Percentiles rank a stretch among this genome's conserved stretches.
Conservation (phyloP, 176 grass and related monocot genomes). For the Oropetium thomaeum region DNA sequence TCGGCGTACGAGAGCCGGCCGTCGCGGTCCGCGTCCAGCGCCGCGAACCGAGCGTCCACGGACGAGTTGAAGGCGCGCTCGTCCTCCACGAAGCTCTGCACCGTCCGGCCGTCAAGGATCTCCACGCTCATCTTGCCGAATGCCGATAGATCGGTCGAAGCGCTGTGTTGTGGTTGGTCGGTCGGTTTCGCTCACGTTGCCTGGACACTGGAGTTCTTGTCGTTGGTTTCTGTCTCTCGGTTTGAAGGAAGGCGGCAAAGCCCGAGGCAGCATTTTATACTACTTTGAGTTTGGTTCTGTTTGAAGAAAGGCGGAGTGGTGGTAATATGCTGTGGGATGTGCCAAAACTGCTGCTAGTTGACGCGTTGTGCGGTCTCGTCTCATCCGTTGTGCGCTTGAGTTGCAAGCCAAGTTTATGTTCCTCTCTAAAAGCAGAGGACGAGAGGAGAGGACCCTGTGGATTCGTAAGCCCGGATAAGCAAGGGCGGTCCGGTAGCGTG, state of each 20-base stretch:
- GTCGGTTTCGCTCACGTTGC: too few species aligned
- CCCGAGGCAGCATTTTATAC: slow-evolving; percentile 35
- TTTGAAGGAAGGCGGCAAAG: slow-evolving; percentile 3
- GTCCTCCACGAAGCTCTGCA: slow-evolving; percentile 70
- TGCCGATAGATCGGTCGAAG: too few species aligned
- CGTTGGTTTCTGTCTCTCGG: neutral
- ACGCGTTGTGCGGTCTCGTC: neutral
- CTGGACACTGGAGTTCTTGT: too few species aligned
- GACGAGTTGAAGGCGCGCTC: slow-evolving; percentile 51
- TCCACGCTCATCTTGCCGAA: slow-evolving; percentile 69
- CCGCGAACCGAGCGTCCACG: slow-evolving; percentile 49
- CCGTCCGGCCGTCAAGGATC: slow-evolving; percentile 55
- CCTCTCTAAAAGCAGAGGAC: slow-evolving; percentile 13
- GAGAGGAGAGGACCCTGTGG: neutral
- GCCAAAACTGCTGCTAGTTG: neutral
- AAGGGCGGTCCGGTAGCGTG: too few species aligned
- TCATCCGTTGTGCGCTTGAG: neutral
- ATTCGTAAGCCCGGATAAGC: slow-evolving; percentile 18
- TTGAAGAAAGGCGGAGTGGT: too few species aligned
- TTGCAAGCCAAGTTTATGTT: slow-evolving; percentile 40
- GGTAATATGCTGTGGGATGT: slow-evolving; percentile 28
- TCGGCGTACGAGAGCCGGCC: slow-evolving; percentile 65
- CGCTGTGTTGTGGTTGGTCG: too few species aligned
- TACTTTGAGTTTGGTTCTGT: too few species aligned
- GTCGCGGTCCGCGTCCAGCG: slow-evolving; percentile 57